These are phyloP conservation scores for Fragaria ananassa DNA, from an alignment of 306 rosid species.

Conservation along the genomic window DNA sequence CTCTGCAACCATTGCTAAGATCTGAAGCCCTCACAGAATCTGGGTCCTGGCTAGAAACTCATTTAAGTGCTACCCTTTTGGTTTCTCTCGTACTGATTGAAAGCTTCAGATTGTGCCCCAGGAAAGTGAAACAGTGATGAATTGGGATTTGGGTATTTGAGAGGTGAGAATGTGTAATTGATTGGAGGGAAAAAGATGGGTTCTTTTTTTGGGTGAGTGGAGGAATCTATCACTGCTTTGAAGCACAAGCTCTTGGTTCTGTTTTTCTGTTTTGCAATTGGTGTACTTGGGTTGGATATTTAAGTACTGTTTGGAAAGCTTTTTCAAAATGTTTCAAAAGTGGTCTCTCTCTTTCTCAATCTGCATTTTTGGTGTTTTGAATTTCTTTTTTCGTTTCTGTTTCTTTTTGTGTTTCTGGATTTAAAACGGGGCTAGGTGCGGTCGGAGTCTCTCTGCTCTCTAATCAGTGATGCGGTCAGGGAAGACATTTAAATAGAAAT, in stretches of 20 bases:
- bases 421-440: not conserved
- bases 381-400: not conserved
- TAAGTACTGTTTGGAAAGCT: not conserved
- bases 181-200: slow-evolving; percentile 11
- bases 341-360: slow-evolving; percentile 4
- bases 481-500: not conserved
- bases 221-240: slow-evolving; percentile 18
- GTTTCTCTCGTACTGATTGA: not conserved
- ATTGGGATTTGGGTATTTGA: slow-evolving; percentile 8
- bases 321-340: slow-evolving; percentile 19
- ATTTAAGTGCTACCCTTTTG: not conserved
- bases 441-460: not conserved
- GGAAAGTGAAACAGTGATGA: not conserved
- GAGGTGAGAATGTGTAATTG: slow-evolving; percentile 17
- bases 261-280: not conserved
- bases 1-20: slow-evolving; percentile 76
- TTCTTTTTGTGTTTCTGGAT: not conserved
- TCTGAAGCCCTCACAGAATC: not conserved
- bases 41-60: slow-evolving; percentile 10
- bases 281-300: not conserved
- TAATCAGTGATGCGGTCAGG: not conserved
- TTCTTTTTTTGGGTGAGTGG: not conserved
- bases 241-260: slow-evolving; percentile 6
- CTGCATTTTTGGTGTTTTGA: not conserved
- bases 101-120: slow-evolving; percentile 1